Percentiles rank a stretch among this genome's conserved stretches.
Conservation (phyloP, 1,284 basidiomycete species). For the Cerrena zonata region DNA sequence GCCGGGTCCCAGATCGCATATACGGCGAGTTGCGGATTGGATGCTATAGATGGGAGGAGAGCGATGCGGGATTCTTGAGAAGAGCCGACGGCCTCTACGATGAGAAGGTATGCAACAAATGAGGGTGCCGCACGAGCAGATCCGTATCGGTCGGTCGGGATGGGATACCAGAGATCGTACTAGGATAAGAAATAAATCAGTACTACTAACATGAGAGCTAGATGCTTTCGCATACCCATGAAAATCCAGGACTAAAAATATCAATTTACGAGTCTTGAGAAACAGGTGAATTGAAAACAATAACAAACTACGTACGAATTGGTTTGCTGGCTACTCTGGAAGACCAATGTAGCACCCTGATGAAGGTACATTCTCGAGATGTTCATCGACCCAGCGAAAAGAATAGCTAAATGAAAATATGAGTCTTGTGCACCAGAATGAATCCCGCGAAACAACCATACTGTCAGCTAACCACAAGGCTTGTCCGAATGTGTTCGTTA, state of each 20-base stretch:
- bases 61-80: constrained; percentile 24
- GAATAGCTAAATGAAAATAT: constrained; percentile 20
- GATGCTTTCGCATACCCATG: constrained; percentile 27
- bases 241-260: constrained; percentile 26
- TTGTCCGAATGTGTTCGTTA: constrained; percentile 33
- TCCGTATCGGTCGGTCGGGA: constrained; percentile 28
- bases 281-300: background rate
- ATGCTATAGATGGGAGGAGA: constrained; percentile 19
- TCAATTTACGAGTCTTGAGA: background rate
- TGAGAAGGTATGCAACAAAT: constrained; percentile 31
- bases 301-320: constrained; percentile 26
- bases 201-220: background rate
- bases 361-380: constrained; percentile 33
- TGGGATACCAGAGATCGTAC: constrained; percentile 36
- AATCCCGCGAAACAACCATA: constrained; percentile 12
- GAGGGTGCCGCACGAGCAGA: constrained; percentile 30
- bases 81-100: constrained; percentile 31
- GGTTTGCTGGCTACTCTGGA: constrained; percentile 30
- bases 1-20: constrained; percentile 31
- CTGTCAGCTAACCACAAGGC: constrained; percentile 33
- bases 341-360: constrained; percentile 32
- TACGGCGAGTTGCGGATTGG: constrained; percentile 23
- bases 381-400: constrained; percentile 29
- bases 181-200: constrained; percentile 10
- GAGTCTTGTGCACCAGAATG: background rate